Conservation (phyloP, 106 monocot species). For the Triglochin maritima region DNA sequence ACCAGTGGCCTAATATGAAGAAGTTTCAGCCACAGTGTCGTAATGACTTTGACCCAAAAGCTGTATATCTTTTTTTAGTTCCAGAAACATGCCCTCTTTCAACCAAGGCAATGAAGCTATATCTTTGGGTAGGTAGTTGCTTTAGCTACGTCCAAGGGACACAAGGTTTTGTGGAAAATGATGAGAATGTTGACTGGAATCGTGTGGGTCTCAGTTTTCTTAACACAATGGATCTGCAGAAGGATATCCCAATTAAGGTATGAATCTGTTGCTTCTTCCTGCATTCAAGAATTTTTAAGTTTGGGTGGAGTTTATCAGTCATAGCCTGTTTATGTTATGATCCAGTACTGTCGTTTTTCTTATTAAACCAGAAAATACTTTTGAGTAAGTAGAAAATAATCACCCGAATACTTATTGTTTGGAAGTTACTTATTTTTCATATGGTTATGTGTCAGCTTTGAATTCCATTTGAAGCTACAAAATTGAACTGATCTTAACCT, state of each 20-base stretch:
- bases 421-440: too few species aligned
- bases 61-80: slow-evolving; percentile 43
- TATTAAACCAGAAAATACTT: too few species aligned
- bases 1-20: slow-evolving; percentile 45
- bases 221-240: slow-evolving; percentile 26
- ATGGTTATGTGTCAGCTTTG: too few species aligned
- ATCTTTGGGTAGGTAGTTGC: slow-evolving; percentile 52
- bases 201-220: slow-evolving; percentile 50
- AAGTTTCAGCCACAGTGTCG: slow-evolving; percentile 26
- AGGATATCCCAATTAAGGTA: slow-evolving; percentile 51
- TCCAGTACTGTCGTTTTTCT: too few species aligned
- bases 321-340: too few species aligned
- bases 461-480: too few species aligned
- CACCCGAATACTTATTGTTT: too few species aligned
- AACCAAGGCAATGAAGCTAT: slow-evolving; percentile 13
- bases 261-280: neutral
- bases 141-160: slow-evolving; percentile 14
- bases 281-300: too few species aligned
- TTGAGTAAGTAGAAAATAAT: too few species aligned
- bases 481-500: too few species aligned
- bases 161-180: slow-evolving; percentile 3
- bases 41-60: slow-evolving; percentile 43
- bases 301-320: too few species aligned
- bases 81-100: slow-evolving; percentile 8
- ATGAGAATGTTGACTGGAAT: slow-evolving; percentile 43